Base-by-base conservation (phyloP, 805 yeast genomes). In the Ogataea corticis region DNA sequence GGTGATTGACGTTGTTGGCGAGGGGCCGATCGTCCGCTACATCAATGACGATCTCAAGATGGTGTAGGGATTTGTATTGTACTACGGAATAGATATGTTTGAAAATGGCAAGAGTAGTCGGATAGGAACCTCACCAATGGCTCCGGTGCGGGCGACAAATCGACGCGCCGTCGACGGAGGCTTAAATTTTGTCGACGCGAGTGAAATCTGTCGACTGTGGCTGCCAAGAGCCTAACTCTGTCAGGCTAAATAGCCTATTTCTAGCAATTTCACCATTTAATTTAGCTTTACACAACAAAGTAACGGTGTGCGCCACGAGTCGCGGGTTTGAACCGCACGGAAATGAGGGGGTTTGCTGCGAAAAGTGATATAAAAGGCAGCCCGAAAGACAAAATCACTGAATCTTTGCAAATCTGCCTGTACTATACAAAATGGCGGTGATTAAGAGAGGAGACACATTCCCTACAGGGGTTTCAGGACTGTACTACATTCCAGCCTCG, bases 21-120 rank as follows among this genome's bases (percentile, higher is more conserved):
- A 85, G 61, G 96, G 96, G 11, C 87, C 96, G 34, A 83, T 94
- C 55, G 87, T 87, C 41, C 81, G 96, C 56, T 90, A 82, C 66
- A 75, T 90, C 67, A 79, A 89, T 34, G 98, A 92, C 68, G 80
- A 56, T 18, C 49, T 54, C 12, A 57, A 46, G 34, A 37, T 56
- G 50, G 29, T 34, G 33, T 50, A 33, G 32, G 18, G 12, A 11
- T 29, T 14, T 38, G 19, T 32, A 32, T 29, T 38, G 33, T 38
- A 29, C 16, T 17, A 23, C 25, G 19, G 42, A 38, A 33, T 37
- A 46, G 40, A 34, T 16, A 17, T 31, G 31, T 17, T 15, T 25
- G 28, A 25, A 7, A 7, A 11, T 7, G 28, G 28, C 28, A 25
- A 25, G 28, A n/a, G n/a, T n/a, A n/a, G n/a, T n/a, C n/a, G n/a